Conservation (phyloP, 2,329 filamentous ascomycete species). For the Aspergillus felis region DNA sequence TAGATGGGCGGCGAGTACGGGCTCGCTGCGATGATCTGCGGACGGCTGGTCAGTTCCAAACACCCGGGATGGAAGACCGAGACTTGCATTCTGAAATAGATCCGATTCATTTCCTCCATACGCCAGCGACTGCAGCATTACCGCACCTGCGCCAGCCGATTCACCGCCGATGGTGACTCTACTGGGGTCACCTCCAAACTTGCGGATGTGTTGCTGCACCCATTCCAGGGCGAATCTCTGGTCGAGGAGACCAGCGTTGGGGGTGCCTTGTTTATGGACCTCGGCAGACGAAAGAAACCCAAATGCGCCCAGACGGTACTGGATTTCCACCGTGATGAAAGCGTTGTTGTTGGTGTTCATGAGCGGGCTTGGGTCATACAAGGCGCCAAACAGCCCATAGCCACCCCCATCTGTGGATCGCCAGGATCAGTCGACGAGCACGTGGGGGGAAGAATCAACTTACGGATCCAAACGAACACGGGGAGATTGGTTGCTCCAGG, state of each 20-base stretch:
- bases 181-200: conserved; percentile 5
- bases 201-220: conserved; percentile 7
- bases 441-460: neutral
- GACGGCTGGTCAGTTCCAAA: neutral
- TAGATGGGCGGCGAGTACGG: conserved; percentile 56
- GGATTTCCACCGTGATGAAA: conserved; percentile 48
- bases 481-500: conserved; percentile 22
- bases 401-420: conserved; percentile 24
- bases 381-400: conserved; percentile 37
- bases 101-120: neutral
- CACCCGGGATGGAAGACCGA: neutral
- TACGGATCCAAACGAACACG: conserved; percentile 31
- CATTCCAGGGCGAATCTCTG: conserved; percentile 10
- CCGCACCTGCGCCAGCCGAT: conserved; percentile 5
- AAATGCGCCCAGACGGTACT: conserved; percentile 39
- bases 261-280: conserved; percentile 34
- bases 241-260: conserved; percentile 7
- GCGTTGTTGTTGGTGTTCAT: conserved; percentile 48
- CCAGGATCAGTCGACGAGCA: neutral
- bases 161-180: conserved; percentile 7
- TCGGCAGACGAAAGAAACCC: conserved; percentile 45
- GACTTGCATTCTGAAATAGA: conserved; percentile 23
- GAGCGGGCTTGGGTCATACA: conserved; percentile 35
- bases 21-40: conserved; percentile 37
- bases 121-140: conserved; percentile 8